Conservation (phyloP, 2,329 filamentous ascomycete species). For the Fusarium sublunatum region DNA sequence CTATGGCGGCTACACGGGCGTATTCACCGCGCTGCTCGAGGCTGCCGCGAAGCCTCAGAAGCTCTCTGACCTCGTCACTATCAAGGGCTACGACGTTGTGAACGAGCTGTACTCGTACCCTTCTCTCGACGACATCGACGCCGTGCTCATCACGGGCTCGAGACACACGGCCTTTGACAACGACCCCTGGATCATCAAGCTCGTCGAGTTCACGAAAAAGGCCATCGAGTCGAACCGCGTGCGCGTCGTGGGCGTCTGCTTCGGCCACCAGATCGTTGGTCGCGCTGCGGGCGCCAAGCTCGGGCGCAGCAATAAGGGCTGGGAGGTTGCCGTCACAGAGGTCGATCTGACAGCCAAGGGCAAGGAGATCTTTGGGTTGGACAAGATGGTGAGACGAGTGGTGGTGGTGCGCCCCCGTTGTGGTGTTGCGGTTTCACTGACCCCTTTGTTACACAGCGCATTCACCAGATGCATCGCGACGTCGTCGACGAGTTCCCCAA, state of each 20-base stretch:
- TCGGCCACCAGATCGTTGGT: constrained; percentile 61
- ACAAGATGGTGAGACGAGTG: constrained; percentile 53
- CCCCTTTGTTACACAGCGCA: constrained; percentile 44
- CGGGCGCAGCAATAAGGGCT: constrained; percentile 54
- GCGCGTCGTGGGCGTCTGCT: constrained; percentile 65
- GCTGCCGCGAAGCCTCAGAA: constrained; percentile 61
- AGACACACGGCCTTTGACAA: constrained; percentile 63
- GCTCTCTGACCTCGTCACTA: constrained; percentile 61
- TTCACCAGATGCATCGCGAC: constrained; percentile 63
- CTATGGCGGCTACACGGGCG: constrained; percentile 78
- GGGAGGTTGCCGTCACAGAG: constrained; percentile 59
- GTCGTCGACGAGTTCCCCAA: constrained; percentile 55
- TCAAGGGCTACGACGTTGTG: constrained; percentile 79
- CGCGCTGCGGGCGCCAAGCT: constrained; percentile 55
- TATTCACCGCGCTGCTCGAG: constrained; percentile 72
- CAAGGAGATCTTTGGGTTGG: constrained; percentile 53
- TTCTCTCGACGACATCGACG: constrained; percentile 78
- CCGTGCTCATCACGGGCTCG: constrained; percentile 82
- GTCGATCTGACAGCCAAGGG: constrained; percentile 55
- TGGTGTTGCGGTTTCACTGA: constrained; percentile 70
- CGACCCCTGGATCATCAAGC: constrained; percentile 57
- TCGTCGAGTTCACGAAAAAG: constrained; percentile 54
- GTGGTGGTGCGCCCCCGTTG: constrained; percentile 52
- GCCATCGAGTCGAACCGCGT: constrained; percentile 63
- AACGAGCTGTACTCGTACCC: constrained; percentile 75